Evolutionary conservation across 805 yeast genomes (phyloP).

Genomic region (Wickerhamomyces queroliae): DNA sequence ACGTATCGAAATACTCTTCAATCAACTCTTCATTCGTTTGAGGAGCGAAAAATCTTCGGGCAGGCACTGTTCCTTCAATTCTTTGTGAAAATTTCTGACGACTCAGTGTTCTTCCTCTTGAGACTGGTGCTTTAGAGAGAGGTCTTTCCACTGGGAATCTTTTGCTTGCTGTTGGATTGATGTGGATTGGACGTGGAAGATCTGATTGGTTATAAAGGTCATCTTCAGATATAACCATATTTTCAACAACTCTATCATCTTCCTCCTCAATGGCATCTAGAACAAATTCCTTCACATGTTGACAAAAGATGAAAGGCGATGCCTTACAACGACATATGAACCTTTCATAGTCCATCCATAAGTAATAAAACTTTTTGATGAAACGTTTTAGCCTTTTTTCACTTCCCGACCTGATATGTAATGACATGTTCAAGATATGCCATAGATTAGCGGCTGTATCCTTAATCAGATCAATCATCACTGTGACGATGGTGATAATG

Average conservation of each 20-base stretch:
- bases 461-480: no score
- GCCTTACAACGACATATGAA: slow-evolving; percentile 3
- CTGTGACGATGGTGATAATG: no score
- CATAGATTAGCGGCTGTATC: no score
- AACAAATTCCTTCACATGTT: slow-evolving; percentile 1
- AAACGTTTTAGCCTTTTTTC: background rate
- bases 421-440: no score
- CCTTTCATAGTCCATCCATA: slow-evolving; percentile 1
- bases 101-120: background rate
- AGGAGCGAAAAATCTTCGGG: background rate
- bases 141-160: background rate
- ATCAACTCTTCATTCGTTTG: slow-evolving; percentile 6
- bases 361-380: background rate
- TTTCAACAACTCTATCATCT: background rate
- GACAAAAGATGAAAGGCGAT: background rate
- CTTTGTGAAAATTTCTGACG: background rate
- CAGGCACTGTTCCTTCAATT: background rate
- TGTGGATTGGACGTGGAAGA: background rate
- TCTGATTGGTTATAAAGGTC: no score
- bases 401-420: no score
- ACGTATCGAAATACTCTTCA: slow-evolving; percentile 7
- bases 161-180: background rate
- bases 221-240: no score
- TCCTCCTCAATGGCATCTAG: slow-evolving; percentile 3
- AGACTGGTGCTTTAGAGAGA: background rate